Percentiles rank a stretch among this genome's conserved stretches.
These are phyloP conservation scores for Telfairia occidentalis DNA, from an alignment of 331 rosid species.

Conservation along the genomic window DNA sequence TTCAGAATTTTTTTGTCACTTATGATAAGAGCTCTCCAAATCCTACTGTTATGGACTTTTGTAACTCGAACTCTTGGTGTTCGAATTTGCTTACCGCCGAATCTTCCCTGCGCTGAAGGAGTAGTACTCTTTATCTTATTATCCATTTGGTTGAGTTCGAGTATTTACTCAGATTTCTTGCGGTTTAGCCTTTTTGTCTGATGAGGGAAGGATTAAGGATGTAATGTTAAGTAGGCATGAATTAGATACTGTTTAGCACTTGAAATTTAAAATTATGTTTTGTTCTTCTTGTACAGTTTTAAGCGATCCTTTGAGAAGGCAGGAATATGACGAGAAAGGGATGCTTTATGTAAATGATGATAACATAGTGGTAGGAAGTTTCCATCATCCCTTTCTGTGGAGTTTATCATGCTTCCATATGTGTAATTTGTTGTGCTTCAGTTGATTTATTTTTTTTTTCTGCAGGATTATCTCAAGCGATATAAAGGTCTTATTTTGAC, in stretches of 20 bases:
- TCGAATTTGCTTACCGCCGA: not conserved
- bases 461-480: constrained; percentile 88
- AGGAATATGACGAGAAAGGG: constrained; percentile 71
- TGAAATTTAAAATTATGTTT: not conserved
- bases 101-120: not conserved
- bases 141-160: not conserved
- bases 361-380: constrained; percentile 55
- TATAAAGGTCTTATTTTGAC: constrained; percentile 95
- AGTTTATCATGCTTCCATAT: not conserved
- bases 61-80: not conserved
- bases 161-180: not conserved
- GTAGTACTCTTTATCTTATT: not conserved
- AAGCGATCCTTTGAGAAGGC: constrained; percentile 80
- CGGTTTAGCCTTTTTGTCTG: not conserved
- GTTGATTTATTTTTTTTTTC: not conserved
- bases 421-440: not conserved
- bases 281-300: constrained; percentile 36
- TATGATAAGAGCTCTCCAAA: not conserved
- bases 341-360: constrained; percentile 67
- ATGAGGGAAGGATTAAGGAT: not conserved
- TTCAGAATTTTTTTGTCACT: not conserved
- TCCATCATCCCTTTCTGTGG: not conserved
- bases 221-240: not conserved
- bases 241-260: not conserved
- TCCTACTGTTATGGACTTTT: not conserved